Conservation (phyloP, 495 filamentous ascomycete genomes). For the Trichoderma reesei region DNA sequence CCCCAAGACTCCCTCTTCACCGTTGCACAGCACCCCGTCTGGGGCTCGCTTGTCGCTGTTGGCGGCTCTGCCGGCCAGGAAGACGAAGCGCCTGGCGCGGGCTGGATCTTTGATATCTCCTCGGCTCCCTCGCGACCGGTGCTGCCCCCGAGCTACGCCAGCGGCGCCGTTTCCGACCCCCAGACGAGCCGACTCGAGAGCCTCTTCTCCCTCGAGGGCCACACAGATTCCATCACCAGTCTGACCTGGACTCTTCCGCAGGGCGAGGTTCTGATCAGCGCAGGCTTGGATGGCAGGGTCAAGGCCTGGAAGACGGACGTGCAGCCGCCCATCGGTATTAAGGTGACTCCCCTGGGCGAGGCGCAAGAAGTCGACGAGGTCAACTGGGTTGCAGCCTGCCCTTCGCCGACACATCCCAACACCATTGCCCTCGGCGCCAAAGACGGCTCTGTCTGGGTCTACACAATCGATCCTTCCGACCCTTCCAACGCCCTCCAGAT, state of each 20-base stretch:
- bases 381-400: conserved; percentile 80
- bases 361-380: conserved; percentile 82
- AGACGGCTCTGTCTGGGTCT: conserved; percentile 95
- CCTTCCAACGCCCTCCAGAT: conserved; percentile 53
- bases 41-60: conserved; percentile 70
- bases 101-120: conserved; percentile 69
- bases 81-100: conserved; percentile 47
- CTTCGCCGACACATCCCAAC: conserved; percentile 57
- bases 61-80: conserved; percentile 79
- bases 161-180: conserved; percentile 47
- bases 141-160: conserved; percentile 65
- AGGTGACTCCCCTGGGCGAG: conserved; percentile 65
- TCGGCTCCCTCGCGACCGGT: conserved; percentile 53
- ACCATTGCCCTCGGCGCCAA: conserved; percentile 81
- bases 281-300: conserved; percentile 71
- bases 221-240: conserved; percentile 84
- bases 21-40: conserved; percentile 80
- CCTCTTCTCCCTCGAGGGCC: conserved; percentile 65
- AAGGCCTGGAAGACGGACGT: conserved; percentile 58
- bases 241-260: conserved; percentile 72
- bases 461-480: conserved; percentile 63
- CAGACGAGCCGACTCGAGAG: conserved; percentile 46
- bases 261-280: conserved; percentile 78
- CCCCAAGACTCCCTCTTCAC: conserved; percentile 87
- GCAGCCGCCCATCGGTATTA: conserved; percentile 69